Conservation (phyloP, 441 rosid species). For the Cnidoscolus chayamansa region DNA sequence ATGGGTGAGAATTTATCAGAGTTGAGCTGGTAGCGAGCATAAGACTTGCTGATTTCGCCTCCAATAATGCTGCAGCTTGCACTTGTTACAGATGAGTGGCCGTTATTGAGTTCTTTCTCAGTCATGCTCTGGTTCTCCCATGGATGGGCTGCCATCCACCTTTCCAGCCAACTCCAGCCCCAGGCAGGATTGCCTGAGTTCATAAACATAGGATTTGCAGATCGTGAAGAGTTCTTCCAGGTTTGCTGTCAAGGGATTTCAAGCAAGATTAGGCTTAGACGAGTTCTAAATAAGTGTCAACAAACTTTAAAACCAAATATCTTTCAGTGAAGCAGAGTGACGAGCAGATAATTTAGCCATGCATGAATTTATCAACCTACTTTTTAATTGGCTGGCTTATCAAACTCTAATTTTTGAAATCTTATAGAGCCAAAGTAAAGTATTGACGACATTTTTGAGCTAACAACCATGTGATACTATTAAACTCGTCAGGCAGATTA, state of each 20-base stretch:
- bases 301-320: constrained; percentile 10
- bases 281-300: not conserved
- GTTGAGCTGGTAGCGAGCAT: constrained; percentile 66
- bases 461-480: not conserved
- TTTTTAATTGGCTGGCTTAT: not conserved
- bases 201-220: constrained; percentile 55
- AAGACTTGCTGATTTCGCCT: constrained; percentile 66
- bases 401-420: not conserved
- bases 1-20: constrained; percentile 50
- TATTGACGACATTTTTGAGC: not conserved
- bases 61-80: constrained; percentile 36
- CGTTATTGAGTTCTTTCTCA: constrained; percentile 49
- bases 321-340: not conserved
- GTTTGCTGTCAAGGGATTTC: constrained; percentile 44
- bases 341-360: not conserved
- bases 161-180: constrained; percentile 99
- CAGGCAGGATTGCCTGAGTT: constrained; percentile 78
- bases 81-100: constrained; percentile 46
- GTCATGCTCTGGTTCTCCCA: constrained; percentile 56
- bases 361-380: not conserved
- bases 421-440: not conserved
- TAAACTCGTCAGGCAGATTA: not conserved
- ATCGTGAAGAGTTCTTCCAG: constrained; percentile 47
- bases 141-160: constrained; percentile 89
- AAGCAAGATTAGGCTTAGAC: constrained; percentile 14